Evolutionary conservation across 768 basidiomycete species (phyloP), one percentile per base, ranked within the genome.

Genomic region (Collybiopsis confluens): DNA sequence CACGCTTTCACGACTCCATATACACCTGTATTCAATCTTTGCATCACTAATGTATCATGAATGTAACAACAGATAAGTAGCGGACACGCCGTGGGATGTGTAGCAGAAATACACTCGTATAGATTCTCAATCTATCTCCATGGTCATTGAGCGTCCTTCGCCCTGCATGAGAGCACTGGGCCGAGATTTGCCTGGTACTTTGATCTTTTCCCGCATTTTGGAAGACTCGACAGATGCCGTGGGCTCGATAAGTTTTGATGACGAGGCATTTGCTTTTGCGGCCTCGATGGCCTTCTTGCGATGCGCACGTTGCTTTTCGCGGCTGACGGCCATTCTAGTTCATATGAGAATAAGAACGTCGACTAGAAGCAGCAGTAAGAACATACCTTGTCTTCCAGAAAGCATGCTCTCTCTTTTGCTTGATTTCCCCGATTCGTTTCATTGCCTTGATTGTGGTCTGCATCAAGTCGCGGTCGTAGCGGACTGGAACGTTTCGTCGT

Each of bases 361-460:
- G 16, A 42, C 30, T 8, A 20, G n/a, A 45, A 36, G 33, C 38
- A 10, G 15, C 21, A 18, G 41, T 26, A 53, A 23, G 24, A 56
- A 64, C 73, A 56, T 54, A 83, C 88, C 89, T 82, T 75, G 90
- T 90, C 73, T 93, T 98, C 86, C 87, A 98, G 82, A 98, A 98
- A 20, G 90, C 92, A 57, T 86, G 81, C 66, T 98, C 97, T 69
- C 97, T 79, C 66, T 86, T 83, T 57, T 81, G 77, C 69, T 88
- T 92, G 75, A 99, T 93, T 72, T 98, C 93, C 58, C 85, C 85
- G 36, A 99, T 75, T 56, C 97, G 82, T 72, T 94, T 94, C 88
- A 99, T 98, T 33, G 93, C 96, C 74, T 90, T 89, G 69, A 98
- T 79, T 9, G 97, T 98, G 2, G 90, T 95, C 67, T 90, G 82